Evolutionary conservation across 495 filamentous ascomycete species (phyloP), one percentile per base, ranked within the genome.

Genomic region (Xylaria intraflava): DNA sequence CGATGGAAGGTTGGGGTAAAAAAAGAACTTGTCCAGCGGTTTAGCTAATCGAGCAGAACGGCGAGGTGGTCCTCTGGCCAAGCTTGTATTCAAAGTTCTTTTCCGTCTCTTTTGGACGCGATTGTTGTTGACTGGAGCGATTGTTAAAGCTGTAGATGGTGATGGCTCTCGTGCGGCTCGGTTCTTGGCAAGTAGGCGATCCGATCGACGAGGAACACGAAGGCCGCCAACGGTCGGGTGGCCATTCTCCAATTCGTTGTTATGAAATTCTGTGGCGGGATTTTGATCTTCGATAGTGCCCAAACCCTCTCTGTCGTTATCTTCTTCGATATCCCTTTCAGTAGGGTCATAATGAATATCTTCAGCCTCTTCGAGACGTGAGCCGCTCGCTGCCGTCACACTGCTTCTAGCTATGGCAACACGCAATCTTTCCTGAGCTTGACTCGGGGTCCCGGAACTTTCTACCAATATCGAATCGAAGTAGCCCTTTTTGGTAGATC

Each of bases 31-130:
- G 6, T 56, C 59, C 22, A 62, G 55, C 5, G 64, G 64, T 49
- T 64, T 66, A 24, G 41, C 31, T 2, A 64, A 29, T 6, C 64
- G 58, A 11, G 56, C 41, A 11, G 64, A 66, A 10, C 64, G 61
- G 22, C 64, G 64, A 12, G 48, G 31, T 4, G 33, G 27, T 2
- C 31, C 12, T 30, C 14, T 47, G 14, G 27, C 16, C 20, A 9
- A 12, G 16, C 3, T 41, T 12, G 9, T 33, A 12, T 7, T 26
- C 41, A 2, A 20, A 14, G 6, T 29, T 5, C 17, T 33, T n/a
- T 49, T 55, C 27, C 26, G n/a, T 40, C 36, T 46, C 33, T 53
- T 54, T 14, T 41, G 16, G 10, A 54, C 31, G 22, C 51, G 51
- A 26, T 41, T 29, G 2, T 16, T 38, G 9, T 9, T 16, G 29